Base-by-base conservation (phyloP, 495 filamentous ascomycete species). In the Hyaloscypha hepaticicola region DNA sequence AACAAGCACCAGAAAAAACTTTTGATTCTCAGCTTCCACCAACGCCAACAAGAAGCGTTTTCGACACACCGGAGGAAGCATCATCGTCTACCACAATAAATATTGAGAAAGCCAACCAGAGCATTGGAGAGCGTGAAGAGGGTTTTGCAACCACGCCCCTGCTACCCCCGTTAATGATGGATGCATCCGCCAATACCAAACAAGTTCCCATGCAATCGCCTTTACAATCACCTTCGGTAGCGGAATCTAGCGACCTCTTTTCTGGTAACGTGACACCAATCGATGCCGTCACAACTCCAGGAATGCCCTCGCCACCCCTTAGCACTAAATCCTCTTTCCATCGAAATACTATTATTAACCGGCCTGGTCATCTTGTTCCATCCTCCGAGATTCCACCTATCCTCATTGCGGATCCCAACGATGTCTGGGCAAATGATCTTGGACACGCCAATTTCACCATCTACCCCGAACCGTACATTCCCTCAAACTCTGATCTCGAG, bases 361-460 rank as follows among this genome's bases (percentile, higher is more conserved):
- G 66, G 14, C 69, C 63, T 45, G 66, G 65, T 2, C 71, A 71
- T 24, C 66, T 72, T 16, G 63, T 66, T 19, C 63, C 72, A 16
- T 52, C 78, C 67, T 50, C 65, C 58, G 63, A 72, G 49, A 66
- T 70, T 58, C 70, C 70, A 26, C 80, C 84, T 2, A 83, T 89
- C 65, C 73, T 83, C 21, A 77, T 90, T 0, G 80, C 84, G 6
- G 85, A 90, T 56, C 82, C 84, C 11, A 80, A 85, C 25, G 93
- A 97, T 73, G 82, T 85, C 62, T 96, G 93, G 93, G 86, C 91
- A 6, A 83, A 86, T 69, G 87, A 85, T 62, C 85, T 97, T 3
- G 93, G 93, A 16, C 93, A 97, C 72, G 92, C 93, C 51, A 96
- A 97, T 72, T 97, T 93, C 76, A 93, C 84, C 69, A 95, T 97